Conservation (phyloP, 2,329 filamentous ascomycete species). For the Gnomoniopsis sp. region DNA sequence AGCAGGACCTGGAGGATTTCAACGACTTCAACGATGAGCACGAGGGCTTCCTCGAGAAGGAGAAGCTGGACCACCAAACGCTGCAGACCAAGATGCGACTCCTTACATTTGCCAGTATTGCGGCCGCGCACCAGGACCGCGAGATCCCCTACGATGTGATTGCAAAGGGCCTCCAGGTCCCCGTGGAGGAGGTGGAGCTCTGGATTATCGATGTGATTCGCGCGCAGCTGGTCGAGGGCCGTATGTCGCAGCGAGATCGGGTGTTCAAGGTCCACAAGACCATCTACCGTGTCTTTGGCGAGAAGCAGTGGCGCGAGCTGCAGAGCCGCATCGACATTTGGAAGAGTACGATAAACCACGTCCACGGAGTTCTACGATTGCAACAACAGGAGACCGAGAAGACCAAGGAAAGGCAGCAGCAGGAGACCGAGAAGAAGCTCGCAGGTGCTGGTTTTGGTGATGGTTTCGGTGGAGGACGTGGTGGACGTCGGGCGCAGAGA, state of each 20-base stretch:
- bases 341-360: slow-evolving; percentile 75
- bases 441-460: slow-evolving; percentile 32
- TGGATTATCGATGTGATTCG: slow-evolving; percentile 99
- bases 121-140: slow-evolving; percentile 78
- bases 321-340: slow-evolving; percentile 87
- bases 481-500: slow-evolving; percentile 20
- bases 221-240: slow-evolving; percentile 91
- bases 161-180: slow-evolving; percentile 78
- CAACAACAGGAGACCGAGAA: slow-evolving; percentile 80
- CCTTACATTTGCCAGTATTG: slow-evolving; percentile 85
- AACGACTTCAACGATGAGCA: slow-evolving; percentile 94
- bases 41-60: slow-evolving; percentile 76
- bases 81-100: slow-evolving; percentile 95
- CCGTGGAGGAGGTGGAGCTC: slow-evolving; percentile 83
- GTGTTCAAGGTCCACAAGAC: slow-evolving; percentile 95
- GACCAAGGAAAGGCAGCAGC: slow-evolving; percentile 70
- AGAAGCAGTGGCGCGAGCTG: slow-evolving; percentile 97
- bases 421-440: slow-evolving; percentile 67
- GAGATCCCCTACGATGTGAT: slow-evolving; percentile 88
- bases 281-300: slow-evolving; percentile 93
- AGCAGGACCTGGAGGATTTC: slow-evolving; percentile 92
- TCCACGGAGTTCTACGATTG: slow-evolving; percentile 72
- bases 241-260: slow-evolving; percentile 87
- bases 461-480: slow-evolving; percentile 26
- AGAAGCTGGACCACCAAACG: slow-evolving; percentile 67